Evolutionary conservation across 2,329 filamentous ascomycete species (phyloP).

Genomic region (Neopestalotiopsis rosae): DNA sequence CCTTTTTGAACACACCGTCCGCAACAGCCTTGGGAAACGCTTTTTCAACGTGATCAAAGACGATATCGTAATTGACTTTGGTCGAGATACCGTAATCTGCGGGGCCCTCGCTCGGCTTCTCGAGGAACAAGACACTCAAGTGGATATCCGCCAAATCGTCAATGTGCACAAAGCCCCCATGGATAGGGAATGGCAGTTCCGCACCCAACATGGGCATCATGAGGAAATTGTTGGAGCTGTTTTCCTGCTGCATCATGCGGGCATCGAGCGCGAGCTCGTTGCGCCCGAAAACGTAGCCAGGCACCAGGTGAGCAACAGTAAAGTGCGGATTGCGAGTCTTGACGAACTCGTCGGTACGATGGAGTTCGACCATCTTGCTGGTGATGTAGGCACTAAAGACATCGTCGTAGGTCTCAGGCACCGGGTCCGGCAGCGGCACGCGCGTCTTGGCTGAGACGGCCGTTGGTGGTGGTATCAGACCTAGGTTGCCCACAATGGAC

Average conservation of each 20-base stretch:
- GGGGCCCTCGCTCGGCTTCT: background rate
- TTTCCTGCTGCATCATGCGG: conserved; percentile 28
- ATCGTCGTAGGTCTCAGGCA: conserved; percentile 23
- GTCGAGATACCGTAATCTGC: background rate
- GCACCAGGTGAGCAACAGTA: conserved; percentile 30
- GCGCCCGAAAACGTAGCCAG: conserved; percentile 34
- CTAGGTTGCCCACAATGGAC: conserved; percentile 30
- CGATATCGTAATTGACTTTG: conserved; percentile 26
- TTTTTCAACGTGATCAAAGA: conserved; percentile 29
- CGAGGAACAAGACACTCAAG: background rate
- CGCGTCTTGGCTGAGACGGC: conserved; percentile 26
- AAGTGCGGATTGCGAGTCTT: conserved; percentile 29
- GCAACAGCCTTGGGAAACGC: conserved; percentile 30
- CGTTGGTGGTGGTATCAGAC: conserved; percentile 16
- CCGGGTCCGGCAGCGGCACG: conserved; percentile 24
- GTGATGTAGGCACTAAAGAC: conserved; percentile 27
- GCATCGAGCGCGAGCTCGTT: conserved; percentile 32
- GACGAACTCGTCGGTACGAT: conserved; percentile 30
- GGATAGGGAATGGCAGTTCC: conserved; percentile 24
- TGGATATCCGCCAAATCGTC: background rate
- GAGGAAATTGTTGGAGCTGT: conserved; percentile 35
- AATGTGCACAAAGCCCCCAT: conserved; percentile 18
- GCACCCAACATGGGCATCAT: conserved; percentile 27
- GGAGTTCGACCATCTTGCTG: conserved; percentile 28
- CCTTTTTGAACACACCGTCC: conserved; percentile 30